Percentiles rank a stretch among this genome's conserved stretches.
Conservation (phyloP, 768 basidiomycete species). For the Mycena rebaudengoi region DNA sequence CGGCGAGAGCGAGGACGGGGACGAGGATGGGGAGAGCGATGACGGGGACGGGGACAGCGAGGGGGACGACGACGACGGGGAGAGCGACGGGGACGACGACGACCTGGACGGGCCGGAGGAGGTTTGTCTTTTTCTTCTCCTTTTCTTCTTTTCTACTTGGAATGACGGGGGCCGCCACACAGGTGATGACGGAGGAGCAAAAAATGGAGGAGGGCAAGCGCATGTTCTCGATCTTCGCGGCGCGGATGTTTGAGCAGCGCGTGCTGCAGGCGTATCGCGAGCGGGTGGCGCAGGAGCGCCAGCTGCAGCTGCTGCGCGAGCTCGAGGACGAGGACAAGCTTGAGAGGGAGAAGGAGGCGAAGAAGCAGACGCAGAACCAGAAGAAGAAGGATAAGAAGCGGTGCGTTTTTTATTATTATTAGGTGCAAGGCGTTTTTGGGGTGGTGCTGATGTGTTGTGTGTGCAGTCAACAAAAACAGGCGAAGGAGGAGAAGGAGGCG, state of each 20-base stretch:
- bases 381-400: constrained; percentile 98
- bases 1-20: constrained; percentile 46
- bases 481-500: constrained; percentile 92
- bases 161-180: constrained; percentile 23
- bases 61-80: constrained; percentile 29
- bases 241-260: constrained; percentile 99
- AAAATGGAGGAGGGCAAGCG: constrained; percentile 99
- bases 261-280: constrained; percentile 97
- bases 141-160: constrained; percentile 7
- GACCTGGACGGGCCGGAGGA: constrained; percentile 47
- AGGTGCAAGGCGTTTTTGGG: constrained; percentile 1
- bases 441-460: not conserved
- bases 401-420: constrained; percentile 50
- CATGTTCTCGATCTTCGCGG: constrained; percentile 99
- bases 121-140: constrained; percentile 38
- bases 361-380: constrained; percentile 96
- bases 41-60: constrained; percentile 54
- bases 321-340: constrained; percentile 95
- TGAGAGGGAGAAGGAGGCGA: constrained; percentile 87
- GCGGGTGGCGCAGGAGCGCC: constrained; percentile 95
- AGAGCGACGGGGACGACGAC: constrained; percentile 36
- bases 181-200: constrained; percentile 93
- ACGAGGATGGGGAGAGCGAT: constrained; percentile 56
- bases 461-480: constrained; percentile 85
- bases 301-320: constrained; percentile 90